These are phyloP conservation scores for Fusarium domesticum DNA, from an alignment of 2,329 filamentous ascomycete species.

Conservation along the genomic window DNA sequence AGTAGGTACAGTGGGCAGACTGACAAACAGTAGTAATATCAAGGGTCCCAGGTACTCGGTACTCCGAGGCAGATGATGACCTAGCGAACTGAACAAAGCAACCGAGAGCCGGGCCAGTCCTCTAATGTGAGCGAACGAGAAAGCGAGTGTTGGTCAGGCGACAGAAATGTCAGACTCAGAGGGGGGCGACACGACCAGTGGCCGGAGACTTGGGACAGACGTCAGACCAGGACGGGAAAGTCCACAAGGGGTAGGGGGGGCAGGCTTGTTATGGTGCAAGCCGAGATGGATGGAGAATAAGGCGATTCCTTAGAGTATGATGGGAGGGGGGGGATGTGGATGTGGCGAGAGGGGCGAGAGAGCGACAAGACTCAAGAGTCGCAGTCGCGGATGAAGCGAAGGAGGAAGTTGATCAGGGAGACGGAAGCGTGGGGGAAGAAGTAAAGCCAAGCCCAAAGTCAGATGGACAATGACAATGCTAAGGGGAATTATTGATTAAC, in stretches of 20 bases:
- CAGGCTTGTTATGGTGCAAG: not conserved
- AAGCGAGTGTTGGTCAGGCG: constrained; percentile 21
- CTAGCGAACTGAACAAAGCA: constrained; percentile 4
- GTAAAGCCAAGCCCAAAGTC: not conserved
- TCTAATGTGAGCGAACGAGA: constrained; percentile 15
- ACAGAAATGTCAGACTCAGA: constrained; percentile 17
- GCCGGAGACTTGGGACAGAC: constrained; percentile 19
- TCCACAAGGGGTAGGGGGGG: constrained; percentile 5
- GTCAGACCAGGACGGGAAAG: constrained; percentile 10
- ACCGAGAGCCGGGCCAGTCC: not conserved
- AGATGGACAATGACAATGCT: not conserved
- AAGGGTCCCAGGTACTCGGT: no score
- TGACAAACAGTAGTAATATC: constrained; percentile 13
- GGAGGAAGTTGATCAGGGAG: constrained; percentile 7
- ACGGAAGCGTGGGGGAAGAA: no score
- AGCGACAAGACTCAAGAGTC: constrained; percentile 4
- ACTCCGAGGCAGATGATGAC: no score
- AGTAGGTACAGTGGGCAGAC: constrained; percentile 17
- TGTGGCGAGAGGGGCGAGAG: not conserved
- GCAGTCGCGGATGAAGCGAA: not conserved
- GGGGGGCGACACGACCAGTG: constrained; percentile 19
- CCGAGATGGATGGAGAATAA: not conserved
- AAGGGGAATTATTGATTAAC: not conserved
- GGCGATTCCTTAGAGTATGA: not conserved
- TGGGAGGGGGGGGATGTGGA: not conserved